These are phyloP conservation scores for Saussurea involucrata DNA, from an alignment of 129 eudicot species.

Conservation along the genomic window DNA sequence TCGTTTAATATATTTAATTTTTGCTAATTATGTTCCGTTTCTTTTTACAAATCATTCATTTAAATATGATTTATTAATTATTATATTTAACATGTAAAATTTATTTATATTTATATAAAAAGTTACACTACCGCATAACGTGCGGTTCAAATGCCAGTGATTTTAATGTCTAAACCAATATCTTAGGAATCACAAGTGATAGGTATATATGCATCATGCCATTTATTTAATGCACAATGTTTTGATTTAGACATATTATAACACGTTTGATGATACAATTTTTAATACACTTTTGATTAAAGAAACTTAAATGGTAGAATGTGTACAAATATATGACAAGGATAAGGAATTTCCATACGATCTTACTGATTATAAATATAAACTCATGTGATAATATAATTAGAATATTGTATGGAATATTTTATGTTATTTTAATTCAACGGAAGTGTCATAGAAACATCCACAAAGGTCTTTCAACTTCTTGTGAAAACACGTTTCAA, in stretches of 20 bases:
- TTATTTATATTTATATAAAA: too few relatives aligned
- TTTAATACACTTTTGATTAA: neutral
- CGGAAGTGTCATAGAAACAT: neutral
- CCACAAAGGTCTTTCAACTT: neutral
- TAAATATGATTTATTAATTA: too few relatives aligned
- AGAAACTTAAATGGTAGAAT: neutral
- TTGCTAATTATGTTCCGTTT: too few relatives aligned
- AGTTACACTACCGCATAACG: too few relatives aligned
- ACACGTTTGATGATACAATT: neutral
- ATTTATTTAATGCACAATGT: neutral
- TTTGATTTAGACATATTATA: neutral
- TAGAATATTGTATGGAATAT: neutral
- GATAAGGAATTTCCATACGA: neutral
- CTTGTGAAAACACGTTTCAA: neutral
- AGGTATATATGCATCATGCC: neutral
- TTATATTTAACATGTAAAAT: too few relatives aligned
- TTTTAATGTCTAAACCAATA: neutral
- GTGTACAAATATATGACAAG: neutral
- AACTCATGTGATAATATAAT: neutral
- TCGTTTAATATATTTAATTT: too few relatives aligned
- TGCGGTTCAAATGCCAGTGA: too few relatives aligned
- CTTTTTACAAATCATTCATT: too few relatives aligned
- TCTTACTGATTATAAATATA: neutral
- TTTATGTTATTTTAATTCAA: neutral
- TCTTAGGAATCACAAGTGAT: neutral